Conservation (phyloP, 2,329 filamentous ascomycete species). For the Diaporthe citrichinensis region DNA sequence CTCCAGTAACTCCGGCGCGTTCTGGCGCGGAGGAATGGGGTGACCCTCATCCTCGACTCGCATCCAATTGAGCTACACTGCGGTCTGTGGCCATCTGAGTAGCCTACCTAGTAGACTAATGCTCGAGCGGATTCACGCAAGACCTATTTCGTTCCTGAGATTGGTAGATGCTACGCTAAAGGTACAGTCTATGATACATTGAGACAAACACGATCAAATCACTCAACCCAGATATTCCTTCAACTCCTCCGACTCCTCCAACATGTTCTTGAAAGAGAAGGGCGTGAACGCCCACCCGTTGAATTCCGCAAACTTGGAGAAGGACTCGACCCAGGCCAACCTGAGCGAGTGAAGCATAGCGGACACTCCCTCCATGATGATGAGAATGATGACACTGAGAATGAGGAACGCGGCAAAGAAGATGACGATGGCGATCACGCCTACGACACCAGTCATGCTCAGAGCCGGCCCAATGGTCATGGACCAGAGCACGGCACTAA, state of each 20-base stretch:
- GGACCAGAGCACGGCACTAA: conserved; percentile 94
- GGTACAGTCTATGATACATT: conserved; percentile 37
- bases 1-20: conserved; percentile 27
- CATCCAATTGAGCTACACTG: not conserved
- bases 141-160: conserved; percentile 1
- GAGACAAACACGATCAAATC: not conserved
- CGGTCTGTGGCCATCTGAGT: not conserved
- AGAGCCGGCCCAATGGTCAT: conserved; percentile 93
- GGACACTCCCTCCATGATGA: conserved; percentile 95
- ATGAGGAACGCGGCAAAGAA: conserved; percentile 93
- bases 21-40: conserved; percentile 9
- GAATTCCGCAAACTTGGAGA: conserved; percentile 97
- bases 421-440: conserved; percentile 84
- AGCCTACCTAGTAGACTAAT: too few species aligned
- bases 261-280: conserved; percentile 86
- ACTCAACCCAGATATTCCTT: conserved; percentile 67
- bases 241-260: conserved; percentile 84
- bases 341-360: conserved; percentile 94
- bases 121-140: not conserved
- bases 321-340: conserved; percentile 96
- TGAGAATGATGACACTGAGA: conserved; percentile 78
- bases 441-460: conserved; percentile 72
- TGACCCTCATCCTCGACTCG: not conserved
- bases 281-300: conserved; percentile 89
- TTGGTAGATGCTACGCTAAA: conserved; percentile 31